Evolutionary conservation across 2,329 filamentous ascomycete species (phyloP).

Genomic region (Neocatenulostroma microsporum): DNA sequence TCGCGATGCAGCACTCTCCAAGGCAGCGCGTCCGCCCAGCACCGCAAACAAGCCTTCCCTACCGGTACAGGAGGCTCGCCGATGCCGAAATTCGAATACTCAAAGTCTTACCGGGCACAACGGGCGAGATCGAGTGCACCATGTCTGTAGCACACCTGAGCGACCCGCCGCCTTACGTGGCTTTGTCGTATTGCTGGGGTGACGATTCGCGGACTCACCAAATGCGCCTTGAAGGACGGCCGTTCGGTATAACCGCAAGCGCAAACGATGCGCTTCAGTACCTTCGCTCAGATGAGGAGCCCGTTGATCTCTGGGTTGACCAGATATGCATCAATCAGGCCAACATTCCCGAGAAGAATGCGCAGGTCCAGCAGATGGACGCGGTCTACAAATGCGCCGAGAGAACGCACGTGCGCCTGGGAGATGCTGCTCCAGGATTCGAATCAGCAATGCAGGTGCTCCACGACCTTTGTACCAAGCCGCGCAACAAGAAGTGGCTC

Average conservation of each 20-base stretch:
- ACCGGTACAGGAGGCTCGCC: too few relatives aligned
- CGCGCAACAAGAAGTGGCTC: background rate
- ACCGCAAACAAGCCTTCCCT: too few relatives aligned
- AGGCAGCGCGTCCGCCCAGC: too few relatives aligned
- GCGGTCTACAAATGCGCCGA: background rate
- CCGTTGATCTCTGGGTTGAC: background rate
- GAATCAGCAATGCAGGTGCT: background rate
- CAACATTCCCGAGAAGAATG: background rate
- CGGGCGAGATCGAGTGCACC: background rate
- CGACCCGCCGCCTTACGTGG: slow-evolving; percentile 3
- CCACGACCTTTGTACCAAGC: background rate
- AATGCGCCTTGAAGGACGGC: background rate
- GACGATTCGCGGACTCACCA: background rate
- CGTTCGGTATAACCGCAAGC: background rate
- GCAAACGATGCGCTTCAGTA: background rate
- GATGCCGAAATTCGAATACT: too few relatives aligned
- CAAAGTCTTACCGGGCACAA: too few relatives aligned
- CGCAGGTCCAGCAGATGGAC: slow-evolving; percentile 1
- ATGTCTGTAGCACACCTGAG: background rate
- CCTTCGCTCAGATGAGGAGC: background rate
- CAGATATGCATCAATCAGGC: background rate
- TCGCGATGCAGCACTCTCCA: too few relatives aligned
- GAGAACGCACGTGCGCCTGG: background rate
- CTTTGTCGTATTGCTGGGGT: slow-evolving; percentile 10
- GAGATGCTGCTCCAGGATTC: background rate